phyloP scores from a whole-genome alignment of 2,329 filamentous ascomycete genomes.

The Cordyceps fumosorosea region DNA sequence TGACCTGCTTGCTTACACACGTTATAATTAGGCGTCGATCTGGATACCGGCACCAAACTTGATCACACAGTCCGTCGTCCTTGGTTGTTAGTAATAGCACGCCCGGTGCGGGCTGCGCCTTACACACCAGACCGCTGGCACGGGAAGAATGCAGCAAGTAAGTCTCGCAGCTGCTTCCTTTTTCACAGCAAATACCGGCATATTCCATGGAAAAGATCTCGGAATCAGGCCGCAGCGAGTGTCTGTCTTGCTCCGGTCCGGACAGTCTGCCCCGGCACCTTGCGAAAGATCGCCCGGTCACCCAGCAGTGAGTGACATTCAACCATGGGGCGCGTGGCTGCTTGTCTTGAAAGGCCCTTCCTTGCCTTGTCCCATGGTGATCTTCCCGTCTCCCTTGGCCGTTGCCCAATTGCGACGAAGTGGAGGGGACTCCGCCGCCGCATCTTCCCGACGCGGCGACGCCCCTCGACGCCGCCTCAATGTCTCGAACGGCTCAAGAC shows the following conservation, averaged over 20 bases:
- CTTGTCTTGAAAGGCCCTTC: background rate
- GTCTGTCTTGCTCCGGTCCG: background rate
- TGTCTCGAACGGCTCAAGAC: background rate
- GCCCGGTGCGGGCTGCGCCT: background rate
- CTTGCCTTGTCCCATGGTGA: background rate
- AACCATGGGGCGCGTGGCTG: background rate
- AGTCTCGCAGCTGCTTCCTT: background rate
- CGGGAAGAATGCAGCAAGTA: background rate
- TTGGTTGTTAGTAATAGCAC: background rate
- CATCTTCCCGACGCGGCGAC: background rate
- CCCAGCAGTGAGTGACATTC: background rate
- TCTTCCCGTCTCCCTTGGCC: background rate
- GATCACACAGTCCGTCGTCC: background rate
- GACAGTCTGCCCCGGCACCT: background rate
- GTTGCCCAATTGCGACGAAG: too few relatives aligned
- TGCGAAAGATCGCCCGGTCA: background rate
- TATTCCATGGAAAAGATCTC: background rate
- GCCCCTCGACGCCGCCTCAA: too few relatives aligned
- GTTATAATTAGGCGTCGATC: background rate
- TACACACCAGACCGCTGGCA: background rate
- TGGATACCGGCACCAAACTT: background rate
- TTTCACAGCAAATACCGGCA: background rate
- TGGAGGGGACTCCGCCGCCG: background rate
- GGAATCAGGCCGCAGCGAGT: background rate
- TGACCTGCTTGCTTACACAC: too few relatives aligned